Percentiles rank a stretch among this genome's conserved stretches.
phyloP scores from a whole-genome alignment of 805 yeast species.

The Barnettozyma pratensis region DNA sequence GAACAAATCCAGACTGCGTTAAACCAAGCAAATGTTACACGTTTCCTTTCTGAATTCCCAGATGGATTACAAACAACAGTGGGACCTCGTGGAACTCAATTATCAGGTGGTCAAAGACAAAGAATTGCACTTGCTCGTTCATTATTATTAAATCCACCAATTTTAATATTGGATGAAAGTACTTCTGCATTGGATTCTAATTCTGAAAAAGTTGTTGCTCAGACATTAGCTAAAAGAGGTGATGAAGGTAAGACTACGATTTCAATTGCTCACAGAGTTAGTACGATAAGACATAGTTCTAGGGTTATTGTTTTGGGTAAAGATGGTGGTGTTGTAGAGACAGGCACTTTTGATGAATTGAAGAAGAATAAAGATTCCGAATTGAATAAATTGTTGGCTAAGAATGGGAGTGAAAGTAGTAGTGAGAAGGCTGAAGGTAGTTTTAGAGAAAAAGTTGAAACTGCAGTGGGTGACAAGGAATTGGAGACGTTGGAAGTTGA shows the following conservation, averaged over 20 bases:
- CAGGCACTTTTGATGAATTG: conserved; percentile 54
- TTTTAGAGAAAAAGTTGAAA: not conserved
- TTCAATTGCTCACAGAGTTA: conserved; percentile 86
- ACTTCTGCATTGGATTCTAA: conserved; percentile 91
- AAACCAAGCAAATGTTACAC: conserved; percentile 64
- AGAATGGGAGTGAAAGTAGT: conserved; percentile 18
- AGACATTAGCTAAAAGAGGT: conserved; percentile 55
- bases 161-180: conserved; percentile 89
- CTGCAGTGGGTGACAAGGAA: not conserved
- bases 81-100: conserved; percentile 83
- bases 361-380: conserved; percentile 33
- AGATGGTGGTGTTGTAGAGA: conserved; percentile 71
- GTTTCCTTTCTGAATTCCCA: conserved; percentile 72
- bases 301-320: conserved; percentile 73
- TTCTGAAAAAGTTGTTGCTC: conserved; percentile 80
- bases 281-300: conserved; percentile 81
- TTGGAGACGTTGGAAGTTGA: conserved; percentile 8
- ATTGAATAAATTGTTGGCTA: conserved; percentile 30
- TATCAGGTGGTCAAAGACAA: conserved; percentile 95
- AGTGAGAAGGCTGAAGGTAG: not conserved
- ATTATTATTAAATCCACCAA: conserved; percentile 67
- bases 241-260: conserved; percentile 64
- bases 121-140: conserved; percentile 90
- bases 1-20: conserved; percentile 58
- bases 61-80: conserved; percentile 75